Conservation (phyloP, 108 stramenopile genomes). For the Chaetoceros muelleri region DNA sequence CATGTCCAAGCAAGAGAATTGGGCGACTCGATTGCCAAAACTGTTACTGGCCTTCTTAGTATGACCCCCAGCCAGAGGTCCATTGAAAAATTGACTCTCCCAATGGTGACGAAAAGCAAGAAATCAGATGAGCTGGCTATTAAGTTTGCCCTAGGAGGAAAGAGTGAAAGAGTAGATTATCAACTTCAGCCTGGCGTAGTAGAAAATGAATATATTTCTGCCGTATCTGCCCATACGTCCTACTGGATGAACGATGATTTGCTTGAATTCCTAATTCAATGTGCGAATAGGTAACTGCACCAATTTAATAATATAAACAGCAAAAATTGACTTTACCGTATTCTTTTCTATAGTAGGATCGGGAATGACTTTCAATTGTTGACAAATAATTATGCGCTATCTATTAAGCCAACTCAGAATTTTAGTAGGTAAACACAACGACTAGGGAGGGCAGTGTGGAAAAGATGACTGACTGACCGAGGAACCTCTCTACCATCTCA, state of each 20-base stretch:
- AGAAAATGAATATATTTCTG: constrained; percentile 72
- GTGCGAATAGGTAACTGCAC: no score
- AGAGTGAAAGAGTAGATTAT: constrained; percentile 40
- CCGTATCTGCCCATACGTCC: constrained; percentile 52
- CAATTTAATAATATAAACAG: no score
- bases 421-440: no score
- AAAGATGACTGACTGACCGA: no score
- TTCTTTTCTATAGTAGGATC: no score
- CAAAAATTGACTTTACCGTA: no score
- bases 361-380: no score
- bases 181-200: constrained; percentile 64
- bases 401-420: no score
- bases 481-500: no score
- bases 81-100: no score
- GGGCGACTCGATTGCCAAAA: constrained; percentile 37
- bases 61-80: not conserved
- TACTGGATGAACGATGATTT: constrained; percentile 60
- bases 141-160: constrained; percentile 54
- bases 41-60: constrained; percentile 7
- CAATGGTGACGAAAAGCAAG: constrained; percentile 10
- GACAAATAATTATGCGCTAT: no score
- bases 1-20: constrained; percentile 71
- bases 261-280: constrained; percentile 52
- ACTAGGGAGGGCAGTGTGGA: no score
- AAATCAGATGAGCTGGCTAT: constrained; percentile 4